Percentiles rank a stretch among this genome's conserved stretches.
Conservation (phyloP, 2,329 filamentous ascomycete species). For the Zymoseptoria brevis region DNA sequence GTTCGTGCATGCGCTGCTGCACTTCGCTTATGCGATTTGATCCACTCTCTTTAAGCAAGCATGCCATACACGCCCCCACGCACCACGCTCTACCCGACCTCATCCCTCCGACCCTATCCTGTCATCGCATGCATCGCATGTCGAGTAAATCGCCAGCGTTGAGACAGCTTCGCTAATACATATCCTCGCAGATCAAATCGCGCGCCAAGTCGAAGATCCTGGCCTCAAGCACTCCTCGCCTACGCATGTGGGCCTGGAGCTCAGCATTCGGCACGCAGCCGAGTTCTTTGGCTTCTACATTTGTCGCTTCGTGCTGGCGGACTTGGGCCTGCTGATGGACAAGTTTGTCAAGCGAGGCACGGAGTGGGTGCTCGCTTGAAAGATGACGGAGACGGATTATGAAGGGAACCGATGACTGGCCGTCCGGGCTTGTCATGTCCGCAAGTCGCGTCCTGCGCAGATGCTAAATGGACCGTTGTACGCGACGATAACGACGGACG, state of each 20-base stretch:
- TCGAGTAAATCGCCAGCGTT: background rate
- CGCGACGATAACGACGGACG: background rate
- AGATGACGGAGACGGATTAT: background rate
- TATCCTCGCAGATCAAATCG: slow-evolving; percentile 68
- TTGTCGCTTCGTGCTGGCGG: slow-evolving; percentile 85
- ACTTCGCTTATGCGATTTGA: background rate
- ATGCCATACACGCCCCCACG: background rate
- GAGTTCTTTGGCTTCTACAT: slow-evolving; percentile 98
- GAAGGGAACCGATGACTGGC: background rate
- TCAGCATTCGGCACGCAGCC: slow-evolving; percentile 85
- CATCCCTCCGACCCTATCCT: background rate
- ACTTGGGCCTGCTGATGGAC: slow-evolving; percentile 77
- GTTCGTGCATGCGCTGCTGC: background rate
- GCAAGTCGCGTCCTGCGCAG: background rate
- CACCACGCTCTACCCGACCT: background rate
- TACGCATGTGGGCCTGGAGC: slow-evolving; percentile 89
- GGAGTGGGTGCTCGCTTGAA: slow-evolving; percentile 72
- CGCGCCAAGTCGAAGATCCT: slow-evolving; percentile 90
- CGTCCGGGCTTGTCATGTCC: background rate
- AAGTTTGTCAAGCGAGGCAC: slow-evolving; percentile 96
- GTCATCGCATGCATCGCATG: slow-evolving; percentile 5
- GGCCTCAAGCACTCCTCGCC: slow-evolving; percentile 84
- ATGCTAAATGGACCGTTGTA: background rate
- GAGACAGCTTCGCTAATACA: slow-evolving; percentile 1
- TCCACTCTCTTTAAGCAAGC: background rate